A percentile compares a stretch with the other conserved stretches of the same genome.
phyloP scores from a whole-genome alignment of 2,329 filamentous ascomycete genomes.

The Trichophyton simii region DNA sequence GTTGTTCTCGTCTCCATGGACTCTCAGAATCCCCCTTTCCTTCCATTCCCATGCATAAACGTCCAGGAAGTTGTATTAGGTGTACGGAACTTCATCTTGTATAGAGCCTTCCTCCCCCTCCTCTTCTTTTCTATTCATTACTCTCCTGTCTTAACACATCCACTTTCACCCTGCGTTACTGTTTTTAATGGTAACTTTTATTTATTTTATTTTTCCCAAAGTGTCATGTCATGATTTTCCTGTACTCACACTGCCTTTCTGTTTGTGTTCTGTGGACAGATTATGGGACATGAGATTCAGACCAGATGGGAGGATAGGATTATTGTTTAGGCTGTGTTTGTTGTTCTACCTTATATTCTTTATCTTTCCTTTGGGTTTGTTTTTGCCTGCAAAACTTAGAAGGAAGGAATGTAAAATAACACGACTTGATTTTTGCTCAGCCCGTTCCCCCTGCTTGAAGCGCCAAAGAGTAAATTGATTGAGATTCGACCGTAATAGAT shows the following conservation, averaged over 20 bases:
- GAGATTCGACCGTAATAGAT: not conserved
- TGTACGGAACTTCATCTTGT: slow-evolving; percentile 3
- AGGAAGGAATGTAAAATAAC: slow-evolving; percentile 4
- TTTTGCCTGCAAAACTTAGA: slow-evolving; percentile 1
- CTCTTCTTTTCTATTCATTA: not conserved
- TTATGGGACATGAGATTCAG: not conserved
- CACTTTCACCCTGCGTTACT: not conserved
- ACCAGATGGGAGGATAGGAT: not conserved
- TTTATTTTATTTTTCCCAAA: not conserved
- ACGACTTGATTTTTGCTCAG: not conserved
- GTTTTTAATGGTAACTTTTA: not conserved
- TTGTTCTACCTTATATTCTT: not conserved
- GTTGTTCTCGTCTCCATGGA: not conserved
- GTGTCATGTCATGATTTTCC: not conserved
- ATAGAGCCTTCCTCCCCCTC: not conserved
- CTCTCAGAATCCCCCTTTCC: not conserved
- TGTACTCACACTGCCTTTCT: not conserved
- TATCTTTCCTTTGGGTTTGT: not conserved
- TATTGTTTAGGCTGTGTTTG: not conserved
- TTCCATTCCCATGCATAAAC: slow-evolving; percentile 1
- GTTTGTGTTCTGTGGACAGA: not conserved
- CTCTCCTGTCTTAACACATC: slow-evolving; percentile 1
- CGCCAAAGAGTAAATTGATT: not conserved
- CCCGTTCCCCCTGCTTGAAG: not conserved
- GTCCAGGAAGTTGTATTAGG: slow-evolving; percentile 2